phyloP scores from a whole-genome alignment of 768 basidiomycete species.

The Mycena alexandri region DNA sequence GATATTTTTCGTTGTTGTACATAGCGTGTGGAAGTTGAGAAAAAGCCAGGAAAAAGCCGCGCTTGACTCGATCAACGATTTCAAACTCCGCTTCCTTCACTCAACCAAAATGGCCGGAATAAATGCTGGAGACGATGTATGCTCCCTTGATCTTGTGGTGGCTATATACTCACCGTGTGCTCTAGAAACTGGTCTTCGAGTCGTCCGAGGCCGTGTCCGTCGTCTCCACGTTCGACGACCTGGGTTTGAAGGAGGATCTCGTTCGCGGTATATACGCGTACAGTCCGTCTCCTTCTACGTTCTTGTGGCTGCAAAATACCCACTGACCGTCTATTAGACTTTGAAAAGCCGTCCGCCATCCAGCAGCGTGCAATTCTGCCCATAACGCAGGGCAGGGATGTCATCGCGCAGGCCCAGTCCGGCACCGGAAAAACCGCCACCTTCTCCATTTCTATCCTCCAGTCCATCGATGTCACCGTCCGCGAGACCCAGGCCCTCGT shows the following conservation, averaged over 20 bases:
- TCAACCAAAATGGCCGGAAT: constrained; percentile 82
- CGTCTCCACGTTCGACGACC: constrained; percentile 91
- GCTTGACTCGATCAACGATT: constrained; percentile 41
- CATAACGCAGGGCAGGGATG: constrained; percentile 95
- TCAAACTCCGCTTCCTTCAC: constrained; percentile 70
- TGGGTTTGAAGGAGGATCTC: constrained; percentile 94
- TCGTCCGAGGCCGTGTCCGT: constrained; percentile 93
- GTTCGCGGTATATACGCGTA: constrained; percentile 98
- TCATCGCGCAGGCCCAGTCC: constrained; percentile 98
- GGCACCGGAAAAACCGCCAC: constrained; percentile 99
- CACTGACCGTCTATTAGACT: constrained; percentile 60
- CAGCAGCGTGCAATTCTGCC: constrained; percentile 98
- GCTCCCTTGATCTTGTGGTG: constrained; percentile 37
- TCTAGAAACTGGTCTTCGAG: constrained; percentile 88
- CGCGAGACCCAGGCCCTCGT: constrained; percentile 97
- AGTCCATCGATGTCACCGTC: constrained; percentile 95
- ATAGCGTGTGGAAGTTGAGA: too few species aligned
- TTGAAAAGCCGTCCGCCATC: constrained; percentile 98
- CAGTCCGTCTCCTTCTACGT: constrained; percentile 65
- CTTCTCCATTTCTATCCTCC: constrained; percentile 97
- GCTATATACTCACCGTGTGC: constrained; percentile 23
- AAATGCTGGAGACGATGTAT: constrained; percentile 88
- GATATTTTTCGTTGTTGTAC: too few species aligned
- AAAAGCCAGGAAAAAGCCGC: too few species aligned
- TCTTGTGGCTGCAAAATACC: constrained; percentile 9